Percentiles rank a stretch among this genome's conserved stretches.
Conservation (phyloP, 192 early-diverging fungal species). For the Backusella tuberculispora region DNA sequence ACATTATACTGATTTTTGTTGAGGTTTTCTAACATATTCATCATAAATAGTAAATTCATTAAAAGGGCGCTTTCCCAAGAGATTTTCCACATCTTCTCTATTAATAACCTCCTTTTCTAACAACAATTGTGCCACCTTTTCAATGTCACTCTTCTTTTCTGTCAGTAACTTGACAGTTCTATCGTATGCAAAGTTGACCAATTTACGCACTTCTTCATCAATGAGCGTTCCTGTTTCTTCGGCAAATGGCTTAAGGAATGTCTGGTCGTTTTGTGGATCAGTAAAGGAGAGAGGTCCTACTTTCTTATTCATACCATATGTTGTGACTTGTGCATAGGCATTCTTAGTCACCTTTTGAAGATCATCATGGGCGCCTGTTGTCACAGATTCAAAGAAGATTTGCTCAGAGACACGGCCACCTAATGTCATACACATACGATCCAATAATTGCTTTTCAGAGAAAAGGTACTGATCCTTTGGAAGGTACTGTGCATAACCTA, state of each 20-base stretch:
- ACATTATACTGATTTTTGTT: neutral
- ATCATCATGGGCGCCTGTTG: slow-evolving; percentile 96
- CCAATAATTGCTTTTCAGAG: slow-evolving; percentile 87
- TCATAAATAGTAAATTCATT: slow-evolving; percentile 71
- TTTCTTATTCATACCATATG: slow-evolving; percentile 91
- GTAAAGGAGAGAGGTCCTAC: slow-evolving; percentile 90
- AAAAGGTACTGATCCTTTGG: slow-evolving; percentile 97
- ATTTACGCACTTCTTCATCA: slow-evolving; percentile 91
- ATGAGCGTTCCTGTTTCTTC: slow-evolving; percentile 94
- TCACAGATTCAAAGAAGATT: slow-evolving; percentile 92
- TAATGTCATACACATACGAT: slow-evolving; percentile 90
- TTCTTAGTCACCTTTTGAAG: slow-evolving; percentile 94
- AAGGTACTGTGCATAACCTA: slow-evolving; percentile 99
- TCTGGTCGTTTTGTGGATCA: slow-evolving; percentile 66
- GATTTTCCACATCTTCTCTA: slow-evolving; percentile 91
- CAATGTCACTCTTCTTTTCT: slow-evolving; percentile 82
- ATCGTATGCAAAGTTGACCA: slow-evolving; percentile 81
- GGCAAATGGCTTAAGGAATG: slow-evolving; percentile 94
- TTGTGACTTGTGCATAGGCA: slow-evolving; percentile 97
- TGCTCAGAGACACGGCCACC: slow-evolving; percentile 87
- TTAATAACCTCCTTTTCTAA: slow-evolving; percentile 96
- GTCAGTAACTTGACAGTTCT: slow-evolving; percentile 82
- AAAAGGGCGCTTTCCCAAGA: slow-evolving; percentile 87
- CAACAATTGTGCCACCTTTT: slow-evolving; percentile 89
- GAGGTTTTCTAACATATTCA: slow-evolving; percentile 56